Conservation (phyloP, 2,329 filamentous ascomycete genomes). For the Eutypa lata region DNA sequence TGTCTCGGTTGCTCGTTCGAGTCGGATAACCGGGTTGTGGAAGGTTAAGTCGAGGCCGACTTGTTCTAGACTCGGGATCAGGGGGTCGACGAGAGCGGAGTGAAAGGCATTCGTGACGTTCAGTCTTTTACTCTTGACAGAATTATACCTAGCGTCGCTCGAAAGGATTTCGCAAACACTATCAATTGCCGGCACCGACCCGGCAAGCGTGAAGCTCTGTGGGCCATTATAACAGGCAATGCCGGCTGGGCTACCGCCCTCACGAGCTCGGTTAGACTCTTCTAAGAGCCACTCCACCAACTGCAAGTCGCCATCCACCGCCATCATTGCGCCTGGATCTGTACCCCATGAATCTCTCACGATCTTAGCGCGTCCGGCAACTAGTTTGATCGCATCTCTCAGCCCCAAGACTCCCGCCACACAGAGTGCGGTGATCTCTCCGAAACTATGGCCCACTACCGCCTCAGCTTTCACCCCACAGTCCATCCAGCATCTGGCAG, state of each 20-base stretch:
- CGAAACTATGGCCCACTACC: constrained; percentile 38
- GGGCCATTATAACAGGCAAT: constrained; percentile 49
- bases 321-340: no score
- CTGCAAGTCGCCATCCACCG: no score
- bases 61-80: no score
- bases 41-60: no score
- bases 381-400: constrained; percentile 25
- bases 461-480: constrained; percentile 24
- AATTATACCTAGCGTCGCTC: no score
- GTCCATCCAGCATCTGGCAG: constrained; percentile 32
- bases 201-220: constrained; percentile 39
- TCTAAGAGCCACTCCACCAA: no score
- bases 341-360: constrained; percentile 2
- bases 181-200: constrained; percentile 30
- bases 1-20: no score
- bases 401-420: constrained; percentile 30
- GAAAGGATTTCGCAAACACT: constrained; percentile 10
- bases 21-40: no score
- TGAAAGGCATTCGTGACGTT: no score
- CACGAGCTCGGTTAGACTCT: no score
- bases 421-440: constrained; percentile 37
- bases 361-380: constrained; percentile 23
- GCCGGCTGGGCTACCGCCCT: constrained; percentile 1
- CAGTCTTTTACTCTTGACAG: no score
- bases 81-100: no score